Evolutionary conservation across 140 eudicot species (phyloP), one percentile per base, ranked within the genome.

Genomic region (Flaveria floridana): DNA sequence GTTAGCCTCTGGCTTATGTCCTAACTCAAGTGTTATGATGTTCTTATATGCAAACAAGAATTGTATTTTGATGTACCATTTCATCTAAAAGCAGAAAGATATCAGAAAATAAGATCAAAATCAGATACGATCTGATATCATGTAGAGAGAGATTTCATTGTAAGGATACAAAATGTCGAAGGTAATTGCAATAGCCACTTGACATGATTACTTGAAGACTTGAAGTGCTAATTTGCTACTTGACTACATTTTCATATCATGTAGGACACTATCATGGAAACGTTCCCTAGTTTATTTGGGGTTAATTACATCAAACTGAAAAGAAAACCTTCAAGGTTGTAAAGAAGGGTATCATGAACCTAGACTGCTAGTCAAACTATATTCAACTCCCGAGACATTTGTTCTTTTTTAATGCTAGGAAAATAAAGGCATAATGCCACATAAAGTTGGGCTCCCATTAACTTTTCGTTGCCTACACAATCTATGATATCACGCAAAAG

Each of bases 231-330:
- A 66, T 18, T 39, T 65, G 51, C 70, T 37, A 14, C 70, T 65
- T 65, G 70, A 28, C 70, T 65, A n/a, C 69, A 65, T 37, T 65
- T 39, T 65, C 51, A 65, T 34, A 65, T 65, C 70, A 65, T 18
- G 6, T 37, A 26, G 23, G 47, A 52, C 15, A 19, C 41, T 73
- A 73, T 58, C 56, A 73, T 12, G 39, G 57, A 2, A 8, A 61
- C 6, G 1, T n/a, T 46, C 28, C 28, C 59, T 23, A 74, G 30
- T 74, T 47, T 61, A 16, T 44, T n/a, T n/a, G n/a, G n/a, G n/a
- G 1, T 34, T 34, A 34, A 4, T 34, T 34, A 34, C 41, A 34
- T 34, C 41, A 34, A 34, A 34, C 41, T 34, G 8, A 34, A 34
- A 34, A 34, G 41, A 34, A 34, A 34, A 34, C 41, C 41, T 34